Evolutionary conservation across 768 basidiomycete species (phyloP), one percentile per base, ranked within the genome.

Genomic region (Naganishia randhawae): DNA sequence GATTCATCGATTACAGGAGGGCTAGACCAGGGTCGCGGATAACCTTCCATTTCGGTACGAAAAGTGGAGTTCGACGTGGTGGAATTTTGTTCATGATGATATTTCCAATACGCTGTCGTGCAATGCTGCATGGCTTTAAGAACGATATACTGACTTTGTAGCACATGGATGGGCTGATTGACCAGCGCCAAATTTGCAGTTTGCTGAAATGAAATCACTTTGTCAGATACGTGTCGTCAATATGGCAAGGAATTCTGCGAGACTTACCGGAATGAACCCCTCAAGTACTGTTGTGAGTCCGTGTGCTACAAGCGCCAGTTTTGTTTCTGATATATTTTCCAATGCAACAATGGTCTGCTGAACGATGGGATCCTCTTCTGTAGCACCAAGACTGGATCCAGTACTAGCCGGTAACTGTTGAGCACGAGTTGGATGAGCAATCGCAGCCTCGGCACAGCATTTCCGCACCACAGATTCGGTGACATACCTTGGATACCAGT

Each of bases 111-210:
- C 17, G 89, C 87, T 5, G 89, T 86, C 84, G 94, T 86, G 53
- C 87, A 86, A 50, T 88, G 83, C 0, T 88, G 84, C 14, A 95
- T 80, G 27, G 93, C 86, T 80, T 93, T 91, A 73, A 93, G 83
- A 42, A 94, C 81, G 73, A 90, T 91, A 1, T 94, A 83, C 76
- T 93, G 90, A 0, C 92, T 93, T 75, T 94, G 91, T 4, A 92
- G 84, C 50, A 88, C 85, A 66, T 91, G 88, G 19, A 90, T 82
- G 2, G 87, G 82, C 66, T 85, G 81, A 64, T 71, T 66, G 27
- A 52, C 55, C 13, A 70, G 57, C 10, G 74, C 3, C 10, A 68
- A 62, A 64, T 31, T 65, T 35, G 11, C 69, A 55, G 9, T 57
- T 55, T 55, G 42, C 53, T 72, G 42, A 22, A 48, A 32, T 32